Evolutionary conservation across 169 alveolate genomes (phyloP).

Genomic region (Perkinsus chesapeaki): DNA sequence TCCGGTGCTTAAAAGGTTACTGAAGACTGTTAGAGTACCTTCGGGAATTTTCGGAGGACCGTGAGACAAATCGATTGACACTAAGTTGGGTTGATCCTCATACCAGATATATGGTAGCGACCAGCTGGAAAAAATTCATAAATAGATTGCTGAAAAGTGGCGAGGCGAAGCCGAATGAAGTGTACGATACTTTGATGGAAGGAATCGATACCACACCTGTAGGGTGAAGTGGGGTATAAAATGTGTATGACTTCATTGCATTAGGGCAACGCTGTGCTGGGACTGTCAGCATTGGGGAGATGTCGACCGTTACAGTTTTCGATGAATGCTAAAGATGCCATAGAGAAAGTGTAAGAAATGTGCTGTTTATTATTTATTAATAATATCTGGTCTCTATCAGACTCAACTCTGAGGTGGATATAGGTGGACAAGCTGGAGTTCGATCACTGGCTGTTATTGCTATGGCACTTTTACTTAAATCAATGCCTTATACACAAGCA

Average conservation of each 20-base stretch:
- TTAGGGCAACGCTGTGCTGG: background rate
- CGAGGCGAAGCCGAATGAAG: background rate
- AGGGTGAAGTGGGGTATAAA: background rate
- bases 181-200: background rate
- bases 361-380: background rate
- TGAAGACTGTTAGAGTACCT: background rate
- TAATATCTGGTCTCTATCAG: background rate
- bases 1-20: background rate
- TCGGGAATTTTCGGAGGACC: background rate
- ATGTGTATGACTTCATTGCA: background rate
- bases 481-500: background rate
- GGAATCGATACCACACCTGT: background rate
- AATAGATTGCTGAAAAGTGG: background rate
- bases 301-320: background rate
- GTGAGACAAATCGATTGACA: too few species aligned
- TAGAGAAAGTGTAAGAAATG: background rate
- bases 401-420: background rate
- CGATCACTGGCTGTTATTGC: background rate
- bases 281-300: background rate
- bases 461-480: background rate
- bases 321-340: background rate
- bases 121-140: background rate
- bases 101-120: background rate
- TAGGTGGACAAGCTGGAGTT: background rate
- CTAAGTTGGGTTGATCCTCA: too few species aligned